A percentile compares a stretch with the other conserved stretches of the same genome.
Evolutionary conservation across 257 asterid genomes (phyloP).

Genomic region (Penstemon eatonii): DNA sequence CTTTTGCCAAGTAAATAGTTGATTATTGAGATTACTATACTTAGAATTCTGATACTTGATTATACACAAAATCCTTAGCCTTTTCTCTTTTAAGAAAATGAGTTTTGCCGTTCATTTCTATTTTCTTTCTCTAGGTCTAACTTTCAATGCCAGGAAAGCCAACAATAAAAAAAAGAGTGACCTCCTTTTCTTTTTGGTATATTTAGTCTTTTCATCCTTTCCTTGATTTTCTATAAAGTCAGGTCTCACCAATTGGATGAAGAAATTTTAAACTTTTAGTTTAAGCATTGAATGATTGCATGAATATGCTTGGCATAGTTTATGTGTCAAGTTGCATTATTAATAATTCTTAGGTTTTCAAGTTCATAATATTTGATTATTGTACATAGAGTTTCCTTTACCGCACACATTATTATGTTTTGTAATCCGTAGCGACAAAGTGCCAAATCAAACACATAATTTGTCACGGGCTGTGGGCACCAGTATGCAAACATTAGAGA

Average conservation of each 20-base stretch:
- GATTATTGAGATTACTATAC: too few species aligned
- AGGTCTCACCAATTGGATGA: conserved; percentile 1
- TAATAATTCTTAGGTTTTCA: background rate
- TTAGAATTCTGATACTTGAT: too few species aligned
- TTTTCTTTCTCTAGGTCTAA: background rate
- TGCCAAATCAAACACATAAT: conserved; percentile 43
- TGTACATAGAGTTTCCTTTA: conserved; percentile 7
- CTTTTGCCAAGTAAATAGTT: background rate
- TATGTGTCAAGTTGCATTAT: conserved; percentile 6
- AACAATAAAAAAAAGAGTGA: background rate
- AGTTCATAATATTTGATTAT: conserved; percentile 5
- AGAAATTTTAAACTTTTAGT: background rate
- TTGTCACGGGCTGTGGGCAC: conserved; percentile 38
- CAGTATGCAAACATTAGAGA: conserved; percentile 39
- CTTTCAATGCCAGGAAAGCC: background rate
- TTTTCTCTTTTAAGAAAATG: conserved; percentile 1
- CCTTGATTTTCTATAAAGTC: background rate
- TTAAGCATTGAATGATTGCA: background rate
- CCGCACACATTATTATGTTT: background rate
- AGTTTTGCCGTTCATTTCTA: background rate
- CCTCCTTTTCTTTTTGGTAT: background rate
- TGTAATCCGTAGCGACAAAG: conserved; percentile 45
- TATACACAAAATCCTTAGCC: background rate
- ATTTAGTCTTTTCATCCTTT: background rate
- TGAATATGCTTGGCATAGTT: background rate